Evolutionary conservation across 1,139 yeast species (phyloP), one percentile per base, ranked within the genome.

Genomic region (Yamadazyma oceani): DNA sequence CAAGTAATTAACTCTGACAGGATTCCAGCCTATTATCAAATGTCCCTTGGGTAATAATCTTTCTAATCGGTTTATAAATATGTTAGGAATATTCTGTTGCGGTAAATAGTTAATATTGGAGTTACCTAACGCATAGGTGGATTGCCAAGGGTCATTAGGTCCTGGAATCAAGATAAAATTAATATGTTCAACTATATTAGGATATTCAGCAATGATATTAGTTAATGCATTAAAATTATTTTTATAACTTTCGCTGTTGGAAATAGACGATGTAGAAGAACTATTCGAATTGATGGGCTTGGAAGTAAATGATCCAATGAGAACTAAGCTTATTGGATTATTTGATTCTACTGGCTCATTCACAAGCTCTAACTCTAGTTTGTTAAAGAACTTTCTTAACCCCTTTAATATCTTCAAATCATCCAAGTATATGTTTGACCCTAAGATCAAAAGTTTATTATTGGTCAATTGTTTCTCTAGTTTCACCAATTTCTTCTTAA

Each of bases 91-190:
- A 0, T 80, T 70, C 24, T 70, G 66, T 50, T 83, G 84, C 0
- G 98, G 98, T 68, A 87, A 76, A 22, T 74, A 55, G 9, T 75
- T 60, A 30, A 84, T 69, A 16, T 79, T 68, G 0, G 88, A 73
- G 8, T 69, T 57, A 2, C 94, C 94, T 31, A 83, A 69, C 0
- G 86, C 75, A 36, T 75, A 76, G 32, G 83, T 71, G 0, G 94
- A 80, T 33, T 82, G 82, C 97, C 97, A 92, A 0, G 97, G 97
- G 58, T 92, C 98, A 49, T 87, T 85, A 31, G 80, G 79, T 0
- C 98, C 97, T 0, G 97, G 97, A 1, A 90, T 68, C 43, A 92
- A 75, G 2, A 86, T 63, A 35, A 87, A 61, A 31, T 78, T 76
- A 31, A 66, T 60, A n/a, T 47, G 42, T 22, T 51, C 50, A 6